Evolutionary conservation across 345 rosid genomes (phyloP).

Genomic region (Kernera saxatilis): DNA sequence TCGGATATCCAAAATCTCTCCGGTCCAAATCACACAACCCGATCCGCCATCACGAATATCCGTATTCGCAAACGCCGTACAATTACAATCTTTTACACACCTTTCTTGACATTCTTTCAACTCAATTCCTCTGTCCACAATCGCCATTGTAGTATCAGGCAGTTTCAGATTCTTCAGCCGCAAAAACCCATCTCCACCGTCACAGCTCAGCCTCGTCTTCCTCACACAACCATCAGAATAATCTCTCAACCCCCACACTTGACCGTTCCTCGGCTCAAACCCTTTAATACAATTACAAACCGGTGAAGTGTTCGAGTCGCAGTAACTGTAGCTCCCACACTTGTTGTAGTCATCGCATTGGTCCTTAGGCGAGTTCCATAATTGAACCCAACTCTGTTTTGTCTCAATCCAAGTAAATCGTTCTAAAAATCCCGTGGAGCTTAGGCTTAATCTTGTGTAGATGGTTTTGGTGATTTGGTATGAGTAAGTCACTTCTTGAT

Average conservation of each 20-base stretch:
- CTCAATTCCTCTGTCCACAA: not conserved
- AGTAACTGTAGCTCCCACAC: constrained; percentile 59
- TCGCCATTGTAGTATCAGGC: not conserved
- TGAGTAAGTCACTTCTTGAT: constrained; percentile 37
- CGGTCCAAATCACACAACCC: not conserved
- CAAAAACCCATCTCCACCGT: not conserved
- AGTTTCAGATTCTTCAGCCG: not conserved
- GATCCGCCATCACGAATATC: too few relatives aligned
- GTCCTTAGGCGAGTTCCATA: constrained; percentile 71
- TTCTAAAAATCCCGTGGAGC: constrained; percentile 33
- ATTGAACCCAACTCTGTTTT: constrained; percentile 36
- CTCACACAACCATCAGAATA: constrained; percentile 61
- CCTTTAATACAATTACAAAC: constrained; percentile 54
- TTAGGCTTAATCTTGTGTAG: constrained; percentile 41
- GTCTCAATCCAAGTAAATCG: constrained; percentile 46
- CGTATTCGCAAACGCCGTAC: too few relatives aligned
- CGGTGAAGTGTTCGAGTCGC: constrained; percentile 51
- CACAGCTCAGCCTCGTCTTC: constrained; percentile 35
- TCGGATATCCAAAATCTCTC: not conserved
- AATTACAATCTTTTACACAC: not conserved
- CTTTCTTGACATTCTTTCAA: not conserved
- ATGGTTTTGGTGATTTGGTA: constrained; percentile 24
- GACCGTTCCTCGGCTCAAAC: constrained; percentile 38
- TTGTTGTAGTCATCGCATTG: constrained; percentile 49
- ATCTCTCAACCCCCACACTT: constrained; percentile 41